Percentiles rank a stretch among this genome's conserved stretches.
Conservation (phyloP, 2,329 filamentous ascomycete genomes). For the Stylonectria norvegica region DNA sequence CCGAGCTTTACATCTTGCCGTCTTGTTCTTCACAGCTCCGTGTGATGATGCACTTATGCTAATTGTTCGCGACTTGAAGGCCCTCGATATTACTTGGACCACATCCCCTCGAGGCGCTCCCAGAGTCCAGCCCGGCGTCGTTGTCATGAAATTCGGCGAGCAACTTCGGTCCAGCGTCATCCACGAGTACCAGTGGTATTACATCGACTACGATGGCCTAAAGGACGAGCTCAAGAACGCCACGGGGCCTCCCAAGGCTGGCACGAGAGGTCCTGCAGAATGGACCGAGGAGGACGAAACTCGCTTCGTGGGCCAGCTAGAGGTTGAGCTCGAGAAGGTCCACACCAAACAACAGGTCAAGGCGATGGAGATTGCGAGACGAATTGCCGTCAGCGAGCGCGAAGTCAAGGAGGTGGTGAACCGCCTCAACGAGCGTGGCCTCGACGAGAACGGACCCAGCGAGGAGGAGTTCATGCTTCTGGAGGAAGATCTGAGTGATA, state of each 20-base stretch:
- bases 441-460: constrained; percentile 58
- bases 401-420: constrained; percentile 87
- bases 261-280: constrained; percentile 49
- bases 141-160: constrained; percentile 85
- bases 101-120: constrained; percentile 27
- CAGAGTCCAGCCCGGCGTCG: constrained; percentile 45
- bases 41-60: constrained; percentile 47
- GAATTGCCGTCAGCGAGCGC: constrained; percentile 81
- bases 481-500: constrained; percentile 92
- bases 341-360: constrained; percentile 97
- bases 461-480: constrained; percentile 94
- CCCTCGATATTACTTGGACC: constrained; percentile 41
- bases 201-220: constrained; percentile 94
- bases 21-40: constrained; percentile 14
- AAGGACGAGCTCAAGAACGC: constrained; percentile 81
- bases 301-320: constrained; percentile 79
- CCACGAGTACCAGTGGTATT: constrained; percentile 96
- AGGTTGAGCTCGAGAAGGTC: constrained; percentile 93
- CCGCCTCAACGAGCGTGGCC: constrained; percentile 62
- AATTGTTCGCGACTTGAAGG: constrained; percentile 50
- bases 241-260: constrained; percentile 47
- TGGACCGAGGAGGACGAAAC: constrained; percentile 94
- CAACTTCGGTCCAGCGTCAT: constrained; percentile 94
- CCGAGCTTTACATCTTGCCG: constrained; percentile 9
- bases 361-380: constrained; percentile 88